A percentile compares a stretch with the other conserved stretches of the same genome.
Evolutionary conservation across 345 rosid genomes (phyloP).

Genomic region (Ceriops tagal): DNA sequence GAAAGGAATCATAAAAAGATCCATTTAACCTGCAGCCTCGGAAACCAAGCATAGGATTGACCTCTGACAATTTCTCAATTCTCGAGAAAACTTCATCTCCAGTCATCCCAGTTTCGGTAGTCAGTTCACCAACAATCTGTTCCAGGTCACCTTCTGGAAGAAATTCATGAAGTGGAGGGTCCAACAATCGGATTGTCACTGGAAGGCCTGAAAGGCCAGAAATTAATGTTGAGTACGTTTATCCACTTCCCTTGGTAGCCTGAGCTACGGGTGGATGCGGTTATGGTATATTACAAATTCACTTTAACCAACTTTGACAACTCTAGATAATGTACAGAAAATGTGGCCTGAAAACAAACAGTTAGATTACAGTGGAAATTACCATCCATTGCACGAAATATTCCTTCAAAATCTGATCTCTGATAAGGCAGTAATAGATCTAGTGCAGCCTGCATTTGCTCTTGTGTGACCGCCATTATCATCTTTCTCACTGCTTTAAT

Average conservation of each 20-base stretch:
- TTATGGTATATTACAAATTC: background rate
- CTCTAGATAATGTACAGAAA: background rate
- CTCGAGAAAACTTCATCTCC: conserved; percentile 76
- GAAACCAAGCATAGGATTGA: conserved; percentile 97
- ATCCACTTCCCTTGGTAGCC: background rate
- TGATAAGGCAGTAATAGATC: conserved; percentile 78
- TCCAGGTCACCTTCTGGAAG: conserved; percentile 93
- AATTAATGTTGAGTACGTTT: conserved; percentile 2
- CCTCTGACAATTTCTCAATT: conserved; percentile 88
- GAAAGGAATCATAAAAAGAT: conserved; percentile 8
- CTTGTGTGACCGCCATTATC: conserved; percentile 89
- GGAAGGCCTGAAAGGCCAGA: conserved; percentile 61
- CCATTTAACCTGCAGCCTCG: conserved; percentile 85
- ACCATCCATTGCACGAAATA: conserved; percentile 96
- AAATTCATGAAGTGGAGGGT: conserved; percentile 97
- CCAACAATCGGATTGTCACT: conserved; percentile 84
- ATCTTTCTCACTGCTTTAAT: conserved; percentile 86
- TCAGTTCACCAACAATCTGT: conserved; percentile 61
- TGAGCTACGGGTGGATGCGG: conserved; percentile 1
- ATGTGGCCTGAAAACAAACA: background rate
- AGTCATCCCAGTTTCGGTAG: conserved; percentile 56
- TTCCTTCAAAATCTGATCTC: conserved; percentile 90
- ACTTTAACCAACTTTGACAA: background rate
- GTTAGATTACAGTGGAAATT: conserved; percentile 12
- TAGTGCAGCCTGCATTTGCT: conserved; percentile 72